Conservation (phyloP, 371 early-diverging fungal species). For the Mortierella sp. region DNA sequence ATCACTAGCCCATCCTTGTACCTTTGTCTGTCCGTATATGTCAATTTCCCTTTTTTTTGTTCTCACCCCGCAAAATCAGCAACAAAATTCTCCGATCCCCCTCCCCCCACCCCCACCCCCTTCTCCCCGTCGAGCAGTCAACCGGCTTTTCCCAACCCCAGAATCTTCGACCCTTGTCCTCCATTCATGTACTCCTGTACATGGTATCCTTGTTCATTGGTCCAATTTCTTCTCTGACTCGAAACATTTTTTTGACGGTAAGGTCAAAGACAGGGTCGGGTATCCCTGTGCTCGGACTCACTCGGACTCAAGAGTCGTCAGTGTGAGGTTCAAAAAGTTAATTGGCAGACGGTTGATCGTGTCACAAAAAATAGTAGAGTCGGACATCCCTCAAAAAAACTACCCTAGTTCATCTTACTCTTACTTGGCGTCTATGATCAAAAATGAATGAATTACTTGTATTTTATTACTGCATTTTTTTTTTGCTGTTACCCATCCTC, state of each 20-base stretch:
- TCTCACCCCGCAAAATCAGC: conserved; percentile 2
- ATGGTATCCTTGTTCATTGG: conserved; percentile 4
- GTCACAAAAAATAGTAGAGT: not conserved
- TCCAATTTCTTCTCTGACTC: conserved; percentile 1
- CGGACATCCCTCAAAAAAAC: not conserved
- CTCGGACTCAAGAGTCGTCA: not conserved
- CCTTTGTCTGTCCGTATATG: not conserved
- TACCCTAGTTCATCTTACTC: too few species aligned
- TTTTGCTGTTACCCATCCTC: not conserved
- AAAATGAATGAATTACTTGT: not conserved
- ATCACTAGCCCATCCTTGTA: not conserved
- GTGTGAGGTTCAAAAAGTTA: not conserved
- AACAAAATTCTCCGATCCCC: not conserved
- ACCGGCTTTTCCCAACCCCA: not conserved
- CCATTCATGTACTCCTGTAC: not conserved
- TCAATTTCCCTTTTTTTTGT: not conserved
- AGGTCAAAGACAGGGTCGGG: conserved; percentile 1
- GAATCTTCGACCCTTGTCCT: not conserved
- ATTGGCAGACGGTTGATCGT: not conserved
- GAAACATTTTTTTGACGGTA: not conserved
- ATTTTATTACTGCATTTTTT: not conserved
- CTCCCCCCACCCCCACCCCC: not conserved
- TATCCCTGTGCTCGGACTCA: not conserved
- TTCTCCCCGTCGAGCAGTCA: not conserved
- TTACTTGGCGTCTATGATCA: not conserved